A percentile compares a stretch with the other conserved stretches of the same genome.
Conservation (phyloP, 2,329 filamentous ascomycete species). For the Ophiostoma populinum region DNA sequence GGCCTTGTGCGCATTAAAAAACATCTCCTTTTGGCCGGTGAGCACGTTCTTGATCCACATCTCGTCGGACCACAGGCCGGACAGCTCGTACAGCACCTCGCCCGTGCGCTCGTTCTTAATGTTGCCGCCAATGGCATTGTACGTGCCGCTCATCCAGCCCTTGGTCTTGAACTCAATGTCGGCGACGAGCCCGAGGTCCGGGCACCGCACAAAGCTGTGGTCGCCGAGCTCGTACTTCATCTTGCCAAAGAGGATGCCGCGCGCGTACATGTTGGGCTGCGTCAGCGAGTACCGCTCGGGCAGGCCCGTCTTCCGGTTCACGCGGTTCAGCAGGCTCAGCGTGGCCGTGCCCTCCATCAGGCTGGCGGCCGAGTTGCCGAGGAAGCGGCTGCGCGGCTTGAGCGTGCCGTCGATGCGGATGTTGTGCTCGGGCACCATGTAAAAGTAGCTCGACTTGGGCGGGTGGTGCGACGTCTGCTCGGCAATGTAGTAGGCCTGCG, state of each 20-base stretch:
- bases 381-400: slow-evolving; percentile 85
- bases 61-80: slow-evolving; percentile 82
- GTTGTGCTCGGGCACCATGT: slow-evolving; percentile 84
- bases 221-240: slow-evolving; percentile 99
- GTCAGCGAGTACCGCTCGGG: slow-evolving; percentile 88
- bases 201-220: slow-evolving; percentile 82
- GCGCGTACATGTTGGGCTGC: slow-evolving; percentile 97
- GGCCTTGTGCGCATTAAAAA: slow-evolving; percentile 72
- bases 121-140: slow-evolving; percentile 83
- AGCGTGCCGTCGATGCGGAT: slow-evolving; percentile 92
- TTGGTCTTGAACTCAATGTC: slow-evolving; percentile 98
- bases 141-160: slow-evolving; percentile 89
- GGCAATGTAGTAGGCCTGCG: slow-evolving; percentile 83
- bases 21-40: slow-evolving; percentile 76
- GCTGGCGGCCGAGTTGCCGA: slow-evolving; percentile 93
- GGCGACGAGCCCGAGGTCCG: slow-evolving; percentile 68
- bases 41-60: slow-evolving; percentile 79
- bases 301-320: slow-evolving; percentile 39
- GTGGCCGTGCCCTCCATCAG: slow-evolving; percentile 96
- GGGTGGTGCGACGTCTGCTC: slow-evolving; percentile 98
- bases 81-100: slow-evolving; percentile 78
- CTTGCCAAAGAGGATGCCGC: slow-evolving; percentile 91
- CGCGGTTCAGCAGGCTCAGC: slow-evolving; percentile 64
- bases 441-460: slow-evolving; percentile 98
- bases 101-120: slow-evolving; percentile 82